A percentile compares a stretch with the other conserved stretches of the same genome.
Evolutionary conservation across 768 basidiomycete genomes (phyloP).

Genomic region (Fomitopsis pulvina): DNA sequence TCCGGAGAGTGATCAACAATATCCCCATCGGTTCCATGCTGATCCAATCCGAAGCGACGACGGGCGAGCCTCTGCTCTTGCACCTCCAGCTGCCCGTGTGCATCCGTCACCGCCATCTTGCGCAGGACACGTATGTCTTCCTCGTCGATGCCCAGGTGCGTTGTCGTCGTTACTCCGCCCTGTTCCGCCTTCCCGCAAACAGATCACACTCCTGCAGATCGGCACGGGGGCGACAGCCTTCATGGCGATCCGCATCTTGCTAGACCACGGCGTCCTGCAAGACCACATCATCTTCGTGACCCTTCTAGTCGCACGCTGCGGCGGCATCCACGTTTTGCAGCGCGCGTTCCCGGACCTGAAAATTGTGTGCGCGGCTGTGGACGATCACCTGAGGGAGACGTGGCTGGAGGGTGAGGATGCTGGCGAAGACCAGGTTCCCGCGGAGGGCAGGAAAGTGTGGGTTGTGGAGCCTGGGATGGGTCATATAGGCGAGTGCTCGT

Average conservation of each 20-base stretch:
- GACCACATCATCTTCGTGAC: conserved; percentile 86
- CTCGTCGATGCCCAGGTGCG: conserved; percentile 82
- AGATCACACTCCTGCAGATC: conserved; percentile 42
- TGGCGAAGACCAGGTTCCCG: conserved; percentile 15
- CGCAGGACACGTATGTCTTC: conserved; percentile 73
- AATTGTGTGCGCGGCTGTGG: conserved; percentile 81
- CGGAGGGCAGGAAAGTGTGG: conserved; percentile 62
- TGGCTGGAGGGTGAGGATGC: conserved; percentile 58
- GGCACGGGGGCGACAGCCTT: conserved; percentile 90
- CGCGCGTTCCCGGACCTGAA: conserved; percentile 81
- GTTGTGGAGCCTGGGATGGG: conserved; percentile 86
- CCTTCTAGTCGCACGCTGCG: conserved; percentile 79
- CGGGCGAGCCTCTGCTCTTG: conserved; percentile 84
- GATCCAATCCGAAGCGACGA: conserved; percentile 78
- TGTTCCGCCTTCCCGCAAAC: not conserved
- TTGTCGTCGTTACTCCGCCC: not conserved
- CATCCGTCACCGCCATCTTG: conserved; percentile 59
- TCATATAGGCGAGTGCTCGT: conserved; percentile 59
- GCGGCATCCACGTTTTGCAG: conserved; percentile 71
- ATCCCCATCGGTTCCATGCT: conserved; percentile 84
- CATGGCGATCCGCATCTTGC: conserved; percentile 90
- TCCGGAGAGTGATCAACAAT: conserved; percentile 83
- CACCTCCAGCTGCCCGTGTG: conserved; percentile 74
- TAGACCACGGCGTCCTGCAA: conserved; percentile 87
- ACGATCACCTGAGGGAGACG: conserved; percentile 67